These are phyloP conservation scores for Botrytis cinerea DNA, from an alignment of 2,329 filamentous ascomycete genomes.

Conservation along the genomic window DNA sequence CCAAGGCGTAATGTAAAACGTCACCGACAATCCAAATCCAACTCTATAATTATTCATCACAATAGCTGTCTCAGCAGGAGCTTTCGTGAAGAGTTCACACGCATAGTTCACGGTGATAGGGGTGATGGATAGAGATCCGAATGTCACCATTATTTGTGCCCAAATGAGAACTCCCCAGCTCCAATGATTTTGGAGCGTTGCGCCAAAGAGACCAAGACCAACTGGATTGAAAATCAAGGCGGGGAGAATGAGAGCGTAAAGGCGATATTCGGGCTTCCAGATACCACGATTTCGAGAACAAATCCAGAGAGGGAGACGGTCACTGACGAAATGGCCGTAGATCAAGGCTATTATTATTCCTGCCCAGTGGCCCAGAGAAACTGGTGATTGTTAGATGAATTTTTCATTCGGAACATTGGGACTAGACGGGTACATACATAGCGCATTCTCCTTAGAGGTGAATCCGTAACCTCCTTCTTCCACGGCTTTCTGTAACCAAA, in stretches of 20 bases:
- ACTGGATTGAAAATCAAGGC: conserved; percentile 41
- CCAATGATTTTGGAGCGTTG: conserved; percentile 45
- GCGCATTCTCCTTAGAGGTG: conserved; percentile 45
- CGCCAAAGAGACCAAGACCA: conserved; percentile 45
- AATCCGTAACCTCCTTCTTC: conserved; percentile 48
- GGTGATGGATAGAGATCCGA: conserved; percentile 33
- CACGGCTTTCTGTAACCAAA: conserved; percentile 45
- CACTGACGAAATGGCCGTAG: conserved; percentile 45
- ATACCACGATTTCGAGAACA: conserved; percentile 28
- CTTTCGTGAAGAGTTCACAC: conserved; percentile 42
- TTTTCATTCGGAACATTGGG: neutral
- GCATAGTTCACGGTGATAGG: conserved; percentile 33
- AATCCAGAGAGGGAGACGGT: conserved; percentile 43
- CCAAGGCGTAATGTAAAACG: conserved; percentile 47
- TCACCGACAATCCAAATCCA: conserved; percentile 44
- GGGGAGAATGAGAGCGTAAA: conserved; percentile 41
- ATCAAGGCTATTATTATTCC: conserved; percentile 44
- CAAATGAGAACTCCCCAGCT: conserved; percentile 47
- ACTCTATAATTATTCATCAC: conserved; percentile 43
- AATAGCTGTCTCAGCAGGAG: conserved; percentile 44
- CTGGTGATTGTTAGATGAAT: conserved; percentile 31
- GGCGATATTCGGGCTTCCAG: conserved; percentile 47
- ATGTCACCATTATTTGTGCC: conserved; percentile 45
- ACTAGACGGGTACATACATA: conserved; percentile 25
- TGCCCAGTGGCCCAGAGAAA: conserved; percentile 47